Evolutionary conservation across 495 filamentous ascomycete genomes (phyloP).

Genomic region (Tuber calosporum): DNA sequence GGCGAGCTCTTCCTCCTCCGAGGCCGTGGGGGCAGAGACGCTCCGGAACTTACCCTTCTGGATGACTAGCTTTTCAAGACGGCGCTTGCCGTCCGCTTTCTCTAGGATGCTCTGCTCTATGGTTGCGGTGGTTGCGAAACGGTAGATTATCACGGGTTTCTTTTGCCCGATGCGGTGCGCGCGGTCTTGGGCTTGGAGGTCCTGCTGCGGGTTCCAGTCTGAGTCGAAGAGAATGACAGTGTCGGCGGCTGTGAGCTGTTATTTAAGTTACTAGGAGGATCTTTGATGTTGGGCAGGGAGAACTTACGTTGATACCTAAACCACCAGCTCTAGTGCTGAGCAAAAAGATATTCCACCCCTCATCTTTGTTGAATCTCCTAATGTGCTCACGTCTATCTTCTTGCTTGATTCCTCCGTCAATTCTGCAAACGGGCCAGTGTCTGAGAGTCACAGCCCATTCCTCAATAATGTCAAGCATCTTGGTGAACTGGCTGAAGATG

Average conservation of each 20-base stretch:
- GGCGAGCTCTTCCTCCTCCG: slow-evolving; percentile 55
- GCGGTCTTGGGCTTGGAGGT: slow-evolving; percentile 91
- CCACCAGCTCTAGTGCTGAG: slow-evolving; percentile 86
- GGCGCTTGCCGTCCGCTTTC: slow-evolving; percentile 86
- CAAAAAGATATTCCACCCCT: slow-evolving; percentile 69
- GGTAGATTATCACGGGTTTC: slow-evolving; percentile 86
- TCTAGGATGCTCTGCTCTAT: slow-evolving; percentile 84
- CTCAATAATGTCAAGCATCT: slow-evolving; percentile 81
- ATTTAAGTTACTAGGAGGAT: background rate
- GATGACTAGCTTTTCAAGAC: slow-evolving; percentile 89
- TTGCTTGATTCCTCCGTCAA: slow-evolving; percentile 82
- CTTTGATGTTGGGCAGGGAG: background rate
- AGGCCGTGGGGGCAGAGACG: slow-evolving; percentile 52
- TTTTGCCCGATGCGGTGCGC: slow-evolving; percentile 93
- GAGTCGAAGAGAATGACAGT: slow-evolving; percentile 70
- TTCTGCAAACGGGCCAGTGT: slow-evolving; percentile 74
- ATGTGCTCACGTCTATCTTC: slow-evolving; percentile 76
- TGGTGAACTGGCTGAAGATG: slow-evolving; percentile 95
- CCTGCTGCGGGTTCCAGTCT: slow-evolving; percentile 98
- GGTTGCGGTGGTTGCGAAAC: slow-evolving; percentile 84
- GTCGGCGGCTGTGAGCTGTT: slow-evolving; percentile 52
- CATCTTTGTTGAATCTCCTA: slow-evolving; percentile 69
- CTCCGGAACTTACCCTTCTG: slow-evolving; percentile 72
- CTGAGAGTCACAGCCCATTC: slow-evolving; percentile 70
- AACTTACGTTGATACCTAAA: slow-evolving; percentile 74